A percentile compares a stretch with the other conserved stretches of the same genome.
These are phyloP conservation scores for sunflower (Helianthus annuus) DNA, from an alignment of 129 eudicot species.

Conservation along the genomic window HanXRQr2.0-SUNRISE NC_035436.2:170991767-170992266, in stretches of 20 bases:
- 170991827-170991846: conserved; percentile 80
- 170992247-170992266: conserved; percentile 3
- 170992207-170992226: not conserved
- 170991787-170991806: conserved; percentile 63
- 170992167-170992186: conserved; percentile 60
- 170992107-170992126: conserved; percentile 99
- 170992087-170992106: conserved; percentile 77
- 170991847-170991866: conserved; percentile 52
- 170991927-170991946: conserved; percentile 60
- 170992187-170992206: conserved; percentile 20
- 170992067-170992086: conserved; percentile 39
- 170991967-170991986: conserved; percentile 27
- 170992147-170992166: conserved; percentile 61
- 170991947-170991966: conserved; percentile 40
- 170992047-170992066: not conserved
- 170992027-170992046: not conserved
- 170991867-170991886: conserved; percentile 79
- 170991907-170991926: conserved; percentile 87
- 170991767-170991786: not conserved
- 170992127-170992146: conserved; percentile 87
- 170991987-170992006: conserved; percentile 11
- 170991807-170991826: conserved; percentile 80
- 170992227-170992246: not conserved
- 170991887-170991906: conserved; percentile 90
- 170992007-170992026: not conserved